Conservation (phyloP, 768 basidiomycete genomes). For the Cystofilobasidium capitatum region DNA sequence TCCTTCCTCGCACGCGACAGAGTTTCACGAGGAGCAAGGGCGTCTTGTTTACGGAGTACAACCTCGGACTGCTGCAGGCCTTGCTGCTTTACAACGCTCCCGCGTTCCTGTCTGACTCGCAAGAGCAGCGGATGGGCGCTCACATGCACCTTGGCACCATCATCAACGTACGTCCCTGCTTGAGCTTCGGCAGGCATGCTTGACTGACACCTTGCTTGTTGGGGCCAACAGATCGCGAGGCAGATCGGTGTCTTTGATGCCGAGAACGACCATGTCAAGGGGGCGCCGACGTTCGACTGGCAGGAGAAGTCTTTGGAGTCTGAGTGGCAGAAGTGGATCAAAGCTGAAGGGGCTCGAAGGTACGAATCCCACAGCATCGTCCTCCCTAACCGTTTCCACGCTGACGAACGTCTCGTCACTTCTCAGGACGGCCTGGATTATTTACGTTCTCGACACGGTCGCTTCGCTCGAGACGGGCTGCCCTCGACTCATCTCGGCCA, state of each 20-base stretch:
- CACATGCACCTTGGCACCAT: conserved; percentile 38
- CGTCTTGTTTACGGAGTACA: conserved; percentile 35
- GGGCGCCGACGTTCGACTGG: conserved; percentile 2
- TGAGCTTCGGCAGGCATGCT: not conserved
- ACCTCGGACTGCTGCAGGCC: conserved; percentile 20
- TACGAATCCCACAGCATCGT: not conserved
- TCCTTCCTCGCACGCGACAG: conserved; percentile 17
- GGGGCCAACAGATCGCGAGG: conserved; percentile 35
- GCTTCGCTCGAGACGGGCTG: conserved; percentile 39
- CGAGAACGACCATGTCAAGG: conserved; percentile 34
- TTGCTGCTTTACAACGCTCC: conserved; percentile 24
- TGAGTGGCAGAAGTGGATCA: conserved; percentile 40
- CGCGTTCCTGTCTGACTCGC: conserved; percentile 10
- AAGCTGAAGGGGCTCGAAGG: conserved; percentile 39
- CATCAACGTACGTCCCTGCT: conserved; percentile 33
- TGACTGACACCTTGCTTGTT: not conserved
- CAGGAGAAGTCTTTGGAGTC: conserved; percentile 32
- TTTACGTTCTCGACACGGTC: conserved; percentile 42
- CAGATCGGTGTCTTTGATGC: conserved; percentile 38
- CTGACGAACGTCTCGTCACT: not conserved
- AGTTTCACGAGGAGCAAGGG: conserved; percentile 38
- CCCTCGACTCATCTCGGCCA: conserved; percentile 33
- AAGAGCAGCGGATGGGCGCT: conserved; percentile 31
- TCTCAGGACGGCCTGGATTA: conserved; percentile 34
- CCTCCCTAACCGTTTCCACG: not conserved